Evolutionary conservation across 257 asterid species (phyloP).

Genomic region (Hygrophila difformis): DNA sequence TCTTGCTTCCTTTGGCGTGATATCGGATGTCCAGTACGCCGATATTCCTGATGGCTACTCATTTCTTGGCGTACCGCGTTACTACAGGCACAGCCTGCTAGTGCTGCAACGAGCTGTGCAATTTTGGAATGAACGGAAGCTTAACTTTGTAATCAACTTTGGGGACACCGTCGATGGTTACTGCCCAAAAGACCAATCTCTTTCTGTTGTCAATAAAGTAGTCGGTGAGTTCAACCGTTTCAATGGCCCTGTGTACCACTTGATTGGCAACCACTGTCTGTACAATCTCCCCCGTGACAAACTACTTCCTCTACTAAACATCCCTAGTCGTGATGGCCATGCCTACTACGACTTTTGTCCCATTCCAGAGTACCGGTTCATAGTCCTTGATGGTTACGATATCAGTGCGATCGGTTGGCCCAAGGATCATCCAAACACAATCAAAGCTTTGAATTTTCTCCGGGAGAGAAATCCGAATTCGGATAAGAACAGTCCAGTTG

Average conservation of each 20-base stretch:
- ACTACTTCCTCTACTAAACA: slow-evolving; percentile 63
- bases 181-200: slow-evolving; percentile 78
- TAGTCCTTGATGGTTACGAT: slow-evolving; percentile 82
- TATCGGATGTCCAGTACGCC: slow-evolving; percentile 91
- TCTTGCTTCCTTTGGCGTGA: slow-evolving; percentile 85
- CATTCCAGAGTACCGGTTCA: slow-evolving; percentile 58
- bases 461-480: slow-evolving; percentile 65
- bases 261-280: slow-evolving; percentile 95
- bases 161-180: slow-evolving; percentile 89
- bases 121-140: slow-evolving; percentile 41
- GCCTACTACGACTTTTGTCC: slow-evolving; percentile 94
- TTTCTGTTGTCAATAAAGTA: slow-evolving; percentile 39
- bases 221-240: slow-evolving; percentile 38
- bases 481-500: slow-evolving; percentile 84
- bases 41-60: slow-evolving; percentile 90
- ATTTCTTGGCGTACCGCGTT: slow-evolving; percentile 90
- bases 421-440: slow-evolving; percentile 53
- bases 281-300: slow-evolving; percentile 89
- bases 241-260: slow-evolving; percentile 69
- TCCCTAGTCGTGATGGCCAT: slow-evolving; percentile 27
- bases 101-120: slow-evolving; percentile 74
- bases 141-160: slow-evolving; percentile 49
- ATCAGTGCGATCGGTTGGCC: slow-evolving; percentile 92
- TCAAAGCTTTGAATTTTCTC: slow-evolving; percentile 48
- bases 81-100: slow-evolving; percentile 68